Conservation (phyloP, 2,329 filamentous ascomycete species). For the Emmonsiellopsis sp. region DNA sequence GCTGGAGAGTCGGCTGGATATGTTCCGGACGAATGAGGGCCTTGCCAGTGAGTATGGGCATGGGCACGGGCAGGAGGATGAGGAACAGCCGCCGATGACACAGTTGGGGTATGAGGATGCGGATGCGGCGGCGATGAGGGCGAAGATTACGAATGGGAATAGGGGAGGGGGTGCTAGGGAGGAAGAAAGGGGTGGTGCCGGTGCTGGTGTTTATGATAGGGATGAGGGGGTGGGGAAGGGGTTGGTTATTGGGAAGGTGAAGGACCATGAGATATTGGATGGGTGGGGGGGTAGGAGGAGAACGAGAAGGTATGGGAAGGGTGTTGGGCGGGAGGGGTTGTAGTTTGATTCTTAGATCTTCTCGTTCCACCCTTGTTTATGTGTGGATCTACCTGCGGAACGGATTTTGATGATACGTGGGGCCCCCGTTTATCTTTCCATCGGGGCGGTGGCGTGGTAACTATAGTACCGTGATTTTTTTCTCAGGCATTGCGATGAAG, state of each 20-base stretch:
- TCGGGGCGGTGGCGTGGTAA: no score
- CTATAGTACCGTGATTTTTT: no score
- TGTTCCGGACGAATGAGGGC: conserved; percentile 13
- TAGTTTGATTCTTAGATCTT: neutral
- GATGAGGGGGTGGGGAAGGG: neutral
- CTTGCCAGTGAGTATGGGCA: conserved; percentile 12
- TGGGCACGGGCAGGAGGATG: conserved; percentile 20
- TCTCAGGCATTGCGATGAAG: no score
- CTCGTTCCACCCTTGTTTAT: neutral
- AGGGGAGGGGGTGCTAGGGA: neutral
- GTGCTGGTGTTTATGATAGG: neutral
- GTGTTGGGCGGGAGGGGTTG: conserved; percentile 10
- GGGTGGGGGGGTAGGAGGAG: conserved; percentile 26
- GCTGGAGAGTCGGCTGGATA: conserved; percentile 8
- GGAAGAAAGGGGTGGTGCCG: neutral
- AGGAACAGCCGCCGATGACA: conserved; percentile 31
- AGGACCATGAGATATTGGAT: conserved; percentile 23
- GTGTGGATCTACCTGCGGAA: neutral
- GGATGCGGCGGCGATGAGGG: conserved; percentile 47
- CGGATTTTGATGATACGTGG: no score
- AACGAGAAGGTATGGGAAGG: conserved; percentile 23
- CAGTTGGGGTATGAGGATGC: conserved; percentile 41
- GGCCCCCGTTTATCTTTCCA: no score
- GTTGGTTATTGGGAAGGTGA: conserved; percentile 20
- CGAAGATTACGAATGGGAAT: conserved; percentile 35